Percentiles rank a stretch among this genome's conserved stretches.
Conservation (phyloP, 345 rosid species). For the Bruguiera sexangula region DNA sequence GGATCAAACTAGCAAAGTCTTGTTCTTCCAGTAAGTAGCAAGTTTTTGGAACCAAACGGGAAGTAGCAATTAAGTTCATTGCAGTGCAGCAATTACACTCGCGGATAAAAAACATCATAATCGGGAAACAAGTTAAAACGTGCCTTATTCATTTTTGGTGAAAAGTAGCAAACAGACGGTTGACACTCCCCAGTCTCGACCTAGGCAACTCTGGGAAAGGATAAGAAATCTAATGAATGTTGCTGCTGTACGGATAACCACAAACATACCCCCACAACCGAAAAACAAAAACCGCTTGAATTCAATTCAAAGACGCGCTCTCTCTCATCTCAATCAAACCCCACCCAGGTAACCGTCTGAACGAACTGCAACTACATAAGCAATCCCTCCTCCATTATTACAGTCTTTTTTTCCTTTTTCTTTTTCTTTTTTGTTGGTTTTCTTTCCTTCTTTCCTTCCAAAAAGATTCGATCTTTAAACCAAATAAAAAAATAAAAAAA, state of each 20-base stretch:
- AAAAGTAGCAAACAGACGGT: no score
- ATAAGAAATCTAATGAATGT: neutral
- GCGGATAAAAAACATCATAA: no score
- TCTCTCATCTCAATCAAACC: neutral
- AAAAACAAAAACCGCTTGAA: neutral
- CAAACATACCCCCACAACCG: neutral
- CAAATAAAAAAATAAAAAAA: no score
- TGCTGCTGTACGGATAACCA: slow-evolving; percentile 2
- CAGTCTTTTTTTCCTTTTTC: neutral
- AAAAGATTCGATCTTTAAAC: neutral
- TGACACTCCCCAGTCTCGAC: no score
- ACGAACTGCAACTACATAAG: slow-evolving; percentile 11
- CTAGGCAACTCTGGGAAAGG: neutral
- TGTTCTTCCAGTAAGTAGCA: no score
- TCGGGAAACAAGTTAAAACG: no score
- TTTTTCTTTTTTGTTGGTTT: no score
- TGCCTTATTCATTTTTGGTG: no score
- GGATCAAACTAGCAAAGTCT: no score
- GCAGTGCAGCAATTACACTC: no score
- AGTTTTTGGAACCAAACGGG: no score
- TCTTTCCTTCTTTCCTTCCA: neutral
- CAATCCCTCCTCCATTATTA: slow-evolving; percentile 1
- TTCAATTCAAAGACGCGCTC: neutral
- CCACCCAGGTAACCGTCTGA: neutral
- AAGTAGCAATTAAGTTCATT: no score